Percentiles rank a stretch among this genome's conserved stretches.
These are phyloP conservation scores for Euphorbia pulcherrima DNA, from an alignment of 345 rosid genomes.

Conservation along the genomic window DNA sequence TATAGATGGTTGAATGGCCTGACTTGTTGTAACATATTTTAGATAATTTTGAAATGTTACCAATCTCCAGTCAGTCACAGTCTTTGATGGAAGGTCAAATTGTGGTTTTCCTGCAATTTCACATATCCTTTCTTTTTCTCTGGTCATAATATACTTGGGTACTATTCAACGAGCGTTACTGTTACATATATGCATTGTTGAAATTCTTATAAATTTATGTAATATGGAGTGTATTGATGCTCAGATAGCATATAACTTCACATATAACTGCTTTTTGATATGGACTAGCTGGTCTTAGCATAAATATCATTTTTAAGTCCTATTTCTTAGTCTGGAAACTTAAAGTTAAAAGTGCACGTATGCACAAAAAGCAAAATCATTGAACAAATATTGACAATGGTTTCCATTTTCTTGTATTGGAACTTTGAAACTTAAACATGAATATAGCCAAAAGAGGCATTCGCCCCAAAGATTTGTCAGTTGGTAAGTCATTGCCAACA, in stretches of 20 bases:
- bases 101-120: background rate
- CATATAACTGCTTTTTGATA: background rate
- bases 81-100: conserved; percentile 20
- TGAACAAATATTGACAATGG: background rate
- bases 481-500: background rate
- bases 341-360: background rate
- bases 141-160: background rate
- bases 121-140: background rate
- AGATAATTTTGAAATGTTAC: background rate
- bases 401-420: background rate
- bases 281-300: background rate
- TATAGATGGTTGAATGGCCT: background rate
- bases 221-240: background rate
- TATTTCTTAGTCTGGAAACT: background rate
- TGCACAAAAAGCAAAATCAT: background rate
- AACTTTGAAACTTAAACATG: background rate
- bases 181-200: background rate
- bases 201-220: background rate
- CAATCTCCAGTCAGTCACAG: background rate
- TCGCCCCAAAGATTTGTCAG: background rate
- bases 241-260: background rate
- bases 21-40: background rate
- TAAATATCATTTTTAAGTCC: background rate
- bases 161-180: background rate
- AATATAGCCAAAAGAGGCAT: background rate